Conservation (phyloP, 768 basidiomycete species). For the Leccinum ochraceum region DNA sequence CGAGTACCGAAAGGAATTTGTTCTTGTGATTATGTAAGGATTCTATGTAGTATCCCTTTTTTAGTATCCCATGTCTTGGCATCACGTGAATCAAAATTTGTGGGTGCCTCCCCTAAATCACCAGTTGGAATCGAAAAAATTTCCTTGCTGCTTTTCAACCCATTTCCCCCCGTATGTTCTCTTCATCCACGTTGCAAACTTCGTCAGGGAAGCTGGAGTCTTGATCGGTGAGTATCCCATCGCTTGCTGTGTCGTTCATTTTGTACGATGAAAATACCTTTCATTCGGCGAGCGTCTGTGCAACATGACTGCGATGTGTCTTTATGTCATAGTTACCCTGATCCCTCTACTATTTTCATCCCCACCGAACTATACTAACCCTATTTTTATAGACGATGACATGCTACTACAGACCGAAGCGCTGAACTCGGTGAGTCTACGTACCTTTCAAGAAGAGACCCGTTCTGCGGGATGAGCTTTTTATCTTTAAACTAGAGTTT, state of each 20-base stretch:
- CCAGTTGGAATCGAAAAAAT: too few relatives aligned
- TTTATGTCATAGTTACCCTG: conserved; percentile 94
- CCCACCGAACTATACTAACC: conserved; percentile 11
- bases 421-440: conserved; percentile 8
- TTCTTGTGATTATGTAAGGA: too few relatives aligned
- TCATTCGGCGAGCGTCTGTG: conserved; percentile 47
- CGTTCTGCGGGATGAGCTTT: conserved; percentile 50
- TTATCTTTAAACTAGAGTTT: conserved; percentile 92
- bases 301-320: conserved; percentile 51
- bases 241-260: not conserved
- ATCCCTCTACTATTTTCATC: conserved; percentile 43
- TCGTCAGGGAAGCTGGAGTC: not conserved
- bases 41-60: too few relatives aligned
- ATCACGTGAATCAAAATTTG: not conserved
- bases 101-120: conserved; percentile 13
- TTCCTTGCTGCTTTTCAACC: not conserved
- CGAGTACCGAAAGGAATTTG: not conserved
- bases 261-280: conserved; percentile 55
- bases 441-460: conserved; percentile 6
- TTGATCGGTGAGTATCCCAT: conserved; percentile 9
- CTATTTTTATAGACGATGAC: conserved; percentile 1
- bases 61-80: too few relatives aligned
- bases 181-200: not conserved
- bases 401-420: not conserved
- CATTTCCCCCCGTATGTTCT: too few relatives aligned